Evolutionary conservation across 129 eudicot species (phyloP), one percentile per base, ranked within the genome.

Genomic region (Logfia minima): DNA sequence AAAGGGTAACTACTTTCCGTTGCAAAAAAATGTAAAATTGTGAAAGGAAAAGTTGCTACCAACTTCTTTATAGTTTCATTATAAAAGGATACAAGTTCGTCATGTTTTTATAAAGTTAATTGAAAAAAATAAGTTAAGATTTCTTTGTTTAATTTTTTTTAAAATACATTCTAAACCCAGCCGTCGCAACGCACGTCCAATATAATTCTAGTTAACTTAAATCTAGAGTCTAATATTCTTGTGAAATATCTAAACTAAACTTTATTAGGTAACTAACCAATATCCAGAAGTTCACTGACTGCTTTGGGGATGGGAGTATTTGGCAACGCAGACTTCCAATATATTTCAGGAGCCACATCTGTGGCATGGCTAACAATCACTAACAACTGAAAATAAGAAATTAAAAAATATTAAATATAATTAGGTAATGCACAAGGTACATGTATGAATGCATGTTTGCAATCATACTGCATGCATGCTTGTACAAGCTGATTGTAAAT

Each of bases 281-380:
- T 28, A 8, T 59, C 68, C 28, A 85, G 81, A 74, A 81, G 82
- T 16, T 68, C 75, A 17, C 39, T 67, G 31, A 85, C 19, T 13
- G 83, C 43, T 28, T 85, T 74, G 26, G 88, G 88, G 75, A 85
- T 85, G 76, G 81, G 83, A 77, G 83, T 81, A 52, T 77, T 78
- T 8, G 83, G 88, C 83, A 85, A 73, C 76, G 66, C 75, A 56
- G 76, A 72, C 18, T 70, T 78, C 88, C 83, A 81, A 19, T 81
- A 84, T 13, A 21, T 75, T 22, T 74, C 81, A 48, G 89, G 39
- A 28, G 88, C 55, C 51, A 76, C 16, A 59, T 16, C 61, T 16
- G 75, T 77, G 70, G 87, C 89, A 82, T 87, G 68, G 74, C 85
- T 85, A 60, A 62, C 84, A n/a, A 85, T 68, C 35, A 80, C 11